Percentiles rank a stretch among this genome's conserved stretches.
phyloP scores from a whole-genome alignment of 371 early-diverging fungal species.

The Syncephalastrum monosporum region DNA sequence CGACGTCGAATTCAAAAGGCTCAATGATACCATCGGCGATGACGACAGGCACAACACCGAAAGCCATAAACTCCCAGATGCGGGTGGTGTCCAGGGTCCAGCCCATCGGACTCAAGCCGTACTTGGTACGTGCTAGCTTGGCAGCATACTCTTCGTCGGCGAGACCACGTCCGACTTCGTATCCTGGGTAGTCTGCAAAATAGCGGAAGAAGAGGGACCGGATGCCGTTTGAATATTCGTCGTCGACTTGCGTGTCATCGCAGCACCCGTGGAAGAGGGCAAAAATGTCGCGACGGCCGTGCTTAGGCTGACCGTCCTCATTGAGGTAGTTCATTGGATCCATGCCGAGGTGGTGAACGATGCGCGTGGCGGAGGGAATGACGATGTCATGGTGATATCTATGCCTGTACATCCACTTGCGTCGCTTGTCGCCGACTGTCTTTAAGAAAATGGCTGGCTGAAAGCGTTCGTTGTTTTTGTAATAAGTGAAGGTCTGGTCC shows the following conservation, averaged over 20 bases:
- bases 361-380: conserved; percentile 52
- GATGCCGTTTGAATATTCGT: conserved; percentile 54
- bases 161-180: conserved; percentile 39
- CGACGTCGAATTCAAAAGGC: conserved; percentile 56
- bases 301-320: conserved; percentile 35
- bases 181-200: conserved; percentile 44
- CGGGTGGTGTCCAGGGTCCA: conserved; percentile 58
- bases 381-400: conserved; percentile 51
- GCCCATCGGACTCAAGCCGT: conserved; percentile 55
- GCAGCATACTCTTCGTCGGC: conserved; percentile 40
- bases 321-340: conserved; percentile 36
- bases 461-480: conserved; percentile 35
- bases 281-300: conserved; percentile 40
- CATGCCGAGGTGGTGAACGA: conserved; percentile 37
- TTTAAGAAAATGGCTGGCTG: conserved; percentile 52
- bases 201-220: conserved; percentile 45
- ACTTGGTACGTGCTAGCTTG: conserved; percentile 45
- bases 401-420: conserved; percentile 37
- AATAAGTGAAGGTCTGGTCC: conserved; percentile 53
- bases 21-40: conserved; percentile 60
- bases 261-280: conserved; percentile 54
- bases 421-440: conserved; percentile 51
- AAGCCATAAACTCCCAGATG: conserved; percentile 59
- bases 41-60: conserved; percentile 58
- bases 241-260: conserved; percentile 30